Percentiles rank a stretch among this genome's conserved stretches.
phyloP scores from a whole-genome alignment of 441 rosid species.

The Dalechampia spathulata region DNA sequence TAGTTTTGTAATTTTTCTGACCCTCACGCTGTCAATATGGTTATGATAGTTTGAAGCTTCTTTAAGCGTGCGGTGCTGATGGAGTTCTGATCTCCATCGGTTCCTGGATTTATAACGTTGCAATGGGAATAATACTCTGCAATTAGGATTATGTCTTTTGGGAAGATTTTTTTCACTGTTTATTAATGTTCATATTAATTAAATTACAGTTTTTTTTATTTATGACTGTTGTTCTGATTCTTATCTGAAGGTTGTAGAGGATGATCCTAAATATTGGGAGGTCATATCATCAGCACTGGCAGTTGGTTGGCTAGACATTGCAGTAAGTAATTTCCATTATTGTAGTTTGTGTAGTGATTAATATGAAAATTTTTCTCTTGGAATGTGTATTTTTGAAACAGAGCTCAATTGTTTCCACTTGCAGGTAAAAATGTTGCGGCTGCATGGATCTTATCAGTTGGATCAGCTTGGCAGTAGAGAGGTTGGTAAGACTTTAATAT shows the following conservation, averaged over 20 bases:
- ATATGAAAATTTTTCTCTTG: constrained; percentile 6
- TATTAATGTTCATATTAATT: neutral
- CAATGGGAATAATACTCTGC: neutral
- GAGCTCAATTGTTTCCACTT: constrained; percentile 2
- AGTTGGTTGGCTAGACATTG: constrained; percentile 92
- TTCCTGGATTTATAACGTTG: too few relatives aligned
- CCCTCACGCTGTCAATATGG: too few relatives aligned
- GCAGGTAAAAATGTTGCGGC: constrained; percentile 78
- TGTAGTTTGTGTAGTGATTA: neutral
- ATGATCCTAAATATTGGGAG: constrained; percentile 80
- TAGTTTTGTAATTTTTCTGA: too few relatives aligned
- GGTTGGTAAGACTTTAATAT: constrained; percentile 42
- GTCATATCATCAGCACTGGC: constrained; percentile 71
- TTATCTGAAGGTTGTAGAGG: constrained; percentile 61
- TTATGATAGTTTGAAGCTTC: neutral
- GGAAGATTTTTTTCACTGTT: neutral
- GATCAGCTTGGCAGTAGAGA: constrained; percentile 85
- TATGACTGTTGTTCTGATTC: constrained; percentile 10
- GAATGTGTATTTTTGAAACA: neutral
- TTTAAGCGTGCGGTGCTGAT: neutral
- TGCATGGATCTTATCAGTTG: constrained; percentile 84
- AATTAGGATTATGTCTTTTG: neutral
- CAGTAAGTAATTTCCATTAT: constrained; percentile 35
- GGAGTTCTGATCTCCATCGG: too few relatives aligned
- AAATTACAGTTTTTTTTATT: too few relatives aligned